These are phyloP conservation scores for Penicillium sp. DNA, from an alignment of 2,329 filamentous ascomycete species.

Conservation along the genomic window DNA sequence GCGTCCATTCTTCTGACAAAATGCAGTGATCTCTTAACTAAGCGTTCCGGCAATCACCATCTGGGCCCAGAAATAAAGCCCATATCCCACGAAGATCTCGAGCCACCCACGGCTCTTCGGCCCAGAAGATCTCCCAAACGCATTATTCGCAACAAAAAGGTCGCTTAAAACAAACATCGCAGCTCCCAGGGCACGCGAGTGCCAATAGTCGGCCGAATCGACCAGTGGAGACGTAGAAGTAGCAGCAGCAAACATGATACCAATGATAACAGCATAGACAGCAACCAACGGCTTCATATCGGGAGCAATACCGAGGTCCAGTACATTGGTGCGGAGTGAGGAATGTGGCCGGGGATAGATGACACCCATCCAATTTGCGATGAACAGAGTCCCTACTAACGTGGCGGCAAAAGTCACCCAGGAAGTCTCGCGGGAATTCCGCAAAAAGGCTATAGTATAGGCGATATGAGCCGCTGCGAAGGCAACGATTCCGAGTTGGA, in stretches of 20 bases:
- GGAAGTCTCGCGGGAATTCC: constrained; percentile 12
- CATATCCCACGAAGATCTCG: constrained; percentile 20
- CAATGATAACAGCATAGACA: constrained; percentile 28
- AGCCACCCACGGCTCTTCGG: constrained; percentile 15
- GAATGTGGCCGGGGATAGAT: constrained; percentile 22
- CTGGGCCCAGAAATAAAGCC: constrained; percentile 31
- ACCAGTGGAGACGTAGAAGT: constrained; percentile 17
- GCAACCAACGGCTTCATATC: constrained; percentile 28
- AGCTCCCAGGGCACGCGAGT: constrained; percentile 27
- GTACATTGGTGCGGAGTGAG: constrained; percentile 19
- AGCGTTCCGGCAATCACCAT: constrained; percentile 26
- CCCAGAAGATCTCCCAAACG: constrained; percentile 22
- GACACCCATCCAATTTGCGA: constrained; percentile 26
- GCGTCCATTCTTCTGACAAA: not conserved
- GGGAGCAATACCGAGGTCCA: constrained; percentile 21
- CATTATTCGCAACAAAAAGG: constrained; percentile 32
- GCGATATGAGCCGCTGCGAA: constrained; percentile 31
- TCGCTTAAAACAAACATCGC: constrained; percentile 33
- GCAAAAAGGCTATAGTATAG: constrained; percentile 29
- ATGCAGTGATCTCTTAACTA: not conserved
- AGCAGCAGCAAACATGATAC: constrained; percentile 28
- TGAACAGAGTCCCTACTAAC: constrained; percentile 19
- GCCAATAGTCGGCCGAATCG: constrained; percentile 6
- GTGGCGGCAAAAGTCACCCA: constrained; percentile 16
- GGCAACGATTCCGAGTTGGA: constrained; percentile 29